Base-by-base conservation (phyloP, 805 yeast species). In the Metschnikowia bowlesiae region DNA sequence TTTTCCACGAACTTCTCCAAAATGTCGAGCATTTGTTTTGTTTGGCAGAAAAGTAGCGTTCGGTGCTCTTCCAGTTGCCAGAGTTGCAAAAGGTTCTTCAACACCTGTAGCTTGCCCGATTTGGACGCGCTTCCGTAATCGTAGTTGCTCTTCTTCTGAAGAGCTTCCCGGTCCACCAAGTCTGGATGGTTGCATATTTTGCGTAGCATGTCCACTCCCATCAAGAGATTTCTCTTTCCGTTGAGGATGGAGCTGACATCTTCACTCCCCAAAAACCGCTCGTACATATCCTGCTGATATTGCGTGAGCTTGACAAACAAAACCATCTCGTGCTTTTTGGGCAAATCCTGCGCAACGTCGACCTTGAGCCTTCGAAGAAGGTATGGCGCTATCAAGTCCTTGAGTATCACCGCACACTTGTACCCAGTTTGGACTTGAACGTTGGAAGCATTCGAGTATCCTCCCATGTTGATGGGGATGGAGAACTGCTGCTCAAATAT, bases 121-220 rank as follows among this genome's bases (percentile, higher is more conserved):
- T 81, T 73, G 9, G 60, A 60, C 1, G 85, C 81, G 49, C 78
- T 78, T 8, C 89, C 89, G 62, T 79, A 82, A 13, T 69, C 58
- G 37, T 63, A 63, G 47, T 55, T 69, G 69, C 40, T 69, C 28
- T 66, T 67, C n/a, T 61, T 63, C 55, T 56, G 48, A 16, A 74
- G 58, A 2, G 61, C 49, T 11, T 78, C 79, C 10, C 79, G 62
- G 44, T 76, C 73, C 3, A 84, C 82, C 49, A 94, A 70, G 65
- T 94, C 97, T 0, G 99, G 99, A 72, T 94, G 98, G 65, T 94
- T 94, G 66, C 99, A 94, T 1, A 94, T 89, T 64, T 94, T 94
- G 52, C 98, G 76, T 48, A 94, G 65, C 26, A 89, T 80, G 66
- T 92, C 97, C 34, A 94, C 92, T 0, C 98, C 98, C 75, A 78